These are phyloP conservation scores for Colletotrichum higginsianum DNA, from an alignment of 2,329 filamentous ascomycete genomes.

Conservation along the genomic window DNA sequence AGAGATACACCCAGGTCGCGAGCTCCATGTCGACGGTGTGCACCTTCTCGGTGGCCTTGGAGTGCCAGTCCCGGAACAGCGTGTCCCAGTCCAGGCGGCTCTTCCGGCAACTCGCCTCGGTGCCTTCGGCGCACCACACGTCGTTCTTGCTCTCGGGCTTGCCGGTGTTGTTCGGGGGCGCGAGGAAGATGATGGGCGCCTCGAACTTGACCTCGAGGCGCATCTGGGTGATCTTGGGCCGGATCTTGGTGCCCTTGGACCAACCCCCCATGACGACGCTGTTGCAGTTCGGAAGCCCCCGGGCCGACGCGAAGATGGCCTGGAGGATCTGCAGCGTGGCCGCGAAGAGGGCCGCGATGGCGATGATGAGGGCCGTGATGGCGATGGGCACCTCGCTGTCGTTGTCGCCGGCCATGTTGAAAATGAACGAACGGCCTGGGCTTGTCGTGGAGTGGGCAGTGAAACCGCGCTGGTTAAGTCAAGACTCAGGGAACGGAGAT, in stretches of 20 bases:
- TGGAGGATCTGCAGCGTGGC: slow-evolving; percentile 25
- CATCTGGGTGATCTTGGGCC: slow-evolving; percentile 7
- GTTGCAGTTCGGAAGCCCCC: slow-evolving; percentile 26
- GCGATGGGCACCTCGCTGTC: slow-evolving; percentile 9
- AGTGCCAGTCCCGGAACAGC: neutral
- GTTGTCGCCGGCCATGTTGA: slow-evolving; percentile 5
- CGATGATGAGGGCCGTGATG: slow-evolving; percentile 21
- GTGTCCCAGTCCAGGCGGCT: slow-evolving; percentile 1
- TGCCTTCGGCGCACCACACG: slow-evolving; percentile 14
- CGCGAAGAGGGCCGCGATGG: slow-evolving; percentile 18
- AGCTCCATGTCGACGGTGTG: slow-evolving; percentile 33
- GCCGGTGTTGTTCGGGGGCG: neutral
- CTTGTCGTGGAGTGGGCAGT: too few relatives aligned
- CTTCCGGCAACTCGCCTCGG: neutral
- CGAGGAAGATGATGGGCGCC: slow-evolving; percentile 32
- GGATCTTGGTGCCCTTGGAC: slow-evolving; percentile 6
- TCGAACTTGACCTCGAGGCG: slow-evolving; percentile 29
- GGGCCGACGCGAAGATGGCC: slow-evolving; percentile 25
- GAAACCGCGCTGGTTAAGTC: too few relatives aligned
- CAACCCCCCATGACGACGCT: slow-evolving; percentile 30
- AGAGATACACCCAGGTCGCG: slow-evolving; percentile 20
- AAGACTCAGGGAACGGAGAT: too few relatives aligned
- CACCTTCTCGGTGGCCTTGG: neutral
- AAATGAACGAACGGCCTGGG: too few relatives aligned
- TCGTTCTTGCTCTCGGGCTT: neutral